Conservation (phyloP, 768 basidiomycete species). For the Hirschioporus abietinus region DNA sequence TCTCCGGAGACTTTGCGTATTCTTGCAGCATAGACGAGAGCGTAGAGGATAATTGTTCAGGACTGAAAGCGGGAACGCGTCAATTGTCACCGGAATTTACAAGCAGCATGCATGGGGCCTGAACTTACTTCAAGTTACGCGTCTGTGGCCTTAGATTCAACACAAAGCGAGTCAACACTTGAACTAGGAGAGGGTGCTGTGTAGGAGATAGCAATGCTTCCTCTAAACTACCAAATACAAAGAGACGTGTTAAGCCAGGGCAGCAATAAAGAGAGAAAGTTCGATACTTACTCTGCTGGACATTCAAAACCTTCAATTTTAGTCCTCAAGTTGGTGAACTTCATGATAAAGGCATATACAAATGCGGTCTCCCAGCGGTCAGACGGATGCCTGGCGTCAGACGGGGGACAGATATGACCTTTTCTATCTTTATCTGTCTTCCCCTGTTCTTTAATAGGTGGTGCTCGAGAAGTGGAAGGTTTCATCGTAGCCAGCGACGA, state of each 20-base stretch:
- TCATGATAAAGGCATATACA: conserved; percentile 80
- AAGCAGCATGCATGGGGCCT: neutral
- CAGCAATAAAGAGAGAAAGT: conserved; percentile 17
- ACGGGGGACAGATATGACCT: conserved; percentile 47
- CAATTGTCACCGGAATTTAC: conserved; percentile 22
- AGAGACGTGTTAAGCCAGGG: conserved; percentile 5
- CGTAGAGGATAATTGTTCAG: conserved; percentile 78
- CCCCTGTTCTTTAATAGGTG: conserved; percentile 12
- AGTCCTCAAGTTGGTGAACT: conserved; percentile 67
- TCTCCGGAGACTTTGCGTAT: conserved; percentile 65
- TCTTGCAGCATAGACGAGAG: conserved; percentile 64
- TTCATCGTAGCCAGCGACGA: conserved; percentile 31
- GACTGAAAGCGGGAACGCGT: conserved; percentile 41
- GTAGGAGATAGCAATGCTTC: conserved; percentile 68
- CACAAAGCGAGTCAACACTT: conserved; percentile 71
- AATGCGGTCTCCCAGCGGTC: conserved; percentile 87
- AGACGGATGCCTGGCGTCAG: conserved; percentile 65
- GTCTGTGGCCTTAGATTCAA: conserved; percentile 80
- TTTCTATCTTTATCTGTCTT: conserved; percentile 43
- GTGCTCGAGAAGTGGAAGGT: conserved; percentile 13
- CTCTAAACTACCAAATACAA: conserved; percentile 55
- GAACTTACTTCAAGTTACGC: conserved; percentile 82
- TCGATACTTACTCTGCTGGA: conserved; percentile 71
- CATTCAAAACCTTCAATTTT: conserved; percentile 77
- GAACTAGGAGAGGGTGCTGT: conserved; percentile 67